Conservation (phyloP, 352 stramenopile genomes). For the Phytopythium sindhum region DNA sequence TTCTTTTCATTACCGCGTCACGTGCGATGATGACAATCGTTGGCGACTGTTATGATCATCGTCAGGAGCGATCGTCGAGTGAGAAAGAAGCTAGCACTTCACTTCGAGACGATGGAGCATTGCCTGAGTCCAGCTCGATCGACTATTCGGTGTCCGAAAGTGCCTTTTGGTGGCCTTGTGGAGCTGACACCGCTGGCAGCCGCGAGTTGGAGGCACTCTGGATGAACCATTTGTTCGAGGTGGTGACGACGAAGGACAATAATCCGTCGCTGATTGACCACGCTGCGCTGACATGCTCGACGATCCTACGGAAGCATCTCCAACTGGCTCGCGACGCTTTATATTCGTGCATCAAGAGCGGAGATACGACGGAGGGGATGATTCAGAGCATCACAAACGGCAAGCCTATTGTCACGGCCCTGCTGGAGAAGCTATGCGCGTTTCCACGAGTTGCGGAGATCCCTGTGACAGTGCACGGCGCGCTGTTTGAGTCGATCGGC, state of each 20-base stretch:
- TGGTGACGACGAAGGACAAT: constrained; percentile 62
- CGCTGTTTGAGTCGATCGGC: constrained; percentile 79
- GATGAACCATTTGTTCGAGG: constrained; percentile 68
- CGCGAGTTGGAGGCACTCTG: constrained; percentile 41
- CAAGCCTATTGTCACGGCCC: constrained; percentile 58
- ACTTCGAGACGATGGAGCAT: constrained; percentile 51
- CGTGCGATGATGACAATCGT: constrained; percentile 71
- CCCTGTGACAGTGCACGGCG: constrained; percentile 73
- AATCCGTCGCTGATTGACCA: constrained; percentile 61
- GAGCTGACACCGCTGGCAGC: constrained; percentile 14
- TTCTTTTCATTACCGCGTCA: constrained; percentile 45
- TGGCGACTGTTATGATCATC: constrained; percentile 72
- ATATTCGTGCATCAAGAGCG: constrained; percentile 38
- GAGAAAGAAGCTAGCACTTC: constrained; percentile 12
- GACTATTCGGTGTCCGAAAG: constrained; percentile 75
- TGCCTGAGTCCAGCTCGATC: constrained; percentile 68
- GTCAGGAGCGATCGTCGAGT: constrained; percentile 19
- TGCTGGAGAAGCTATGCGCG: constrained; percentile 58
- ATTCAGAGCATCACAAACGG: constrained; percentile 32
- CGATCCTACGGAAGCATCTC: constrained; percentile 78
- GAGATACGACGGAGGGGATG: constrained; percentile 13
- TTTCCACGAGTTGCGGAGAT: constrained; percentile 66
- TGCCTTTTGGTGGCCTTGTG: constrained; percentile 81
- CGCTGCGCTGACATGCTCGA: constrained; percentile 65
- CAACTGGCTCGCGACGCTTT: constrained; percentile 66